Evolutionary conservation across 148 eudicot genomes (phyloP).

Genomic region (Diospyros lotus): DNA sequence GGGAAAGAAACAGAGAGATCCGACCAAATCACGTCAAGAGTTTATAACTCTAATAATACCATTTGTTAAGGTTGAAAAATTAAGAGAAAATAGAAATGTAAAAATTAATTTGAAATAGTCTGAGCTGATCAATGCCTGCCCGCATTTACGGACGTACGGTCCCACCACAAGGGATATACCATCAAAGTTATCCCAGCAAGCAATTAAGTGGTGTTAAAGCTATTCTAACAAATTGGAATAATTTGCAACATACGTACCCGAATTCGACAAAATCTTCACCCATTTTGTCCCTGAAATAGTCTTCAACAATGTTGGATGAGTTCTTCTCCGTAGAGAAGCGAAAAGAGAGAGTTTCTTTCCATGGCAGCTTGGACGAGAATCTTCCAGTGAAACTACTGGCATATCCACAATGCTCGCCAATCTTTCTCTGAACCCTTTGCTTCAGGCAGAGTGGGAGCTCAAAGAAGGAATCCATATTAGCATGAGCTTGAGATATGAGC

Average conservation of each 20-base stretch:
- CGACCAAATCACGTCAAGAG: not conserved
- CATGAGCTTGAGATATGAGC: slow-evolving; percentile 31
- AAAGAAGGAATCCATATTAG: slow-evolving; percentile 39
- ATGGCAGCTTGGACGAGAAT: slow-evolving; percentile 40
- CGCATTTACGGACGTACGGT: too few relatives aligned
- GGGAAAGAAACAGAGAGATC: not conserved
- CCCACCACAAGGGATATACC: too few relatives aligned
- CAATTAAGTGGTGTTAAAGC: too few relatives aligned
- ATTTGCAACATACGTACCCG: slow-evolving; percentile 23
- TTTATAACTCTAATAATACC: too few relatives aligned
- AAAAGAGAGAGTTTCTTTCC: slow-evolving; percentile 54
- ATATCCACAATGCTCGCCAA: slow-evolving; percentile 50
- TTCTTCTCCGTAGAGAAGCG: slow-evolving; percentile 22
- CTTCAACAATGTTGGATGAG: slow-evolving; percentile 21
- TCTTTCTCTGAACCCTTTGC: slow-evolving; percentile 36
- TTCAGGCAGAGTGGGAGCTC: slow-evolving; percentile 34
- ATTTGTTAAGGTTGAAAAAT: too few relatives aligned
- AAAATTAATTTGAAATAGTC: too few relatives aligned
- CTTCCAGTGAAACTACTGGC: slow-evolving; percentile 46
- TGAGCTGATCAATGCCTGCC: too few relatives aligned
- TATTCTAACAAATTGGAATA: too few relatives aligned
- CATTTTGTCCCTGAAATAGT: slow-evolving; percentile 36
- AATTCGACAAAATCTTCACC: slow-evolving; percentile 32
- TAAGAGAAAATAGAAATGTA: too few relatives aligned
- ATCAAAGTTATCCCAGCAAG: too few relatives aligned